phyloP scores from a whole-genome alignment of 2,329 filamentous ascomycete species.

The Sporothrix luriei region DNA sequence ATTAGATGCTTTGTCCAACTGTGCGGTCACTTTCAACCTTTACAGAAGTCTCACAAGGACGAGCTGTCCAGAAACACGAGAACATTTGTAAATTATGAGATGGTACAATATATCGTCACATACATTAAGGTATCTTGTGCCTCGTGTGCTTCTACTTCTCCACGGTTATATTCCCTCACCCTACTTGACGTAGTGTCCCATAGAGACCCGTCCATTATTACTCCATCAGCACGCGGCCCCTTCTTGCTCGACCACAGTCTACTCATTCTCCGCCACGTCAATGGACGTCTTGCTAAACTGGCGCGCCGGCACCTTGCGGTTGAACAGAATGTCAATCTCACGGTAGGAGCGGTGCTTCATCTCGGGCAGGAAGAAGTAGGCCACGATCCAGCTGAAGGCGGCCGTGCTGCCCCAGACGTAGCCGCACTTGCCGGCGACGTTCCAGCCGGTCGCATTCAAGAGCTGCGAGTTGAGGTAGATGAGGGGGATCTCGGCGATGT shows the following conservation, averaged over 20 bases:
- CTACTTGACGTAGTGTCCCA: no score
- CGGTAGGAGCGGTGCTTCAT: conserved; percentile 61
- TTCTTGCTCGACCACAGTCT: no score
- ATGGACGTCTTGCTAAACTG: conserved; percentile 59
- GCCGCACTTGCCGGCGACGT: conserved; percentile 59
- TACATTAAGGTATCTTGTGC: no score
- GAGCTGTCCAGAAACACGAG: no score
- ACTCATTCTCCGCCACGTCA: conserved; percentile 65
- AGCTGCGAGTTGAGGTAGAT: conserved; percentile 42
- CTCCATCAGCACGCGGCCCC: no score
- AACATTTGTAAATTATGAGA: no score
- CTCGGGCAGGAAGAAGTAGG: conserved; percentile 57
- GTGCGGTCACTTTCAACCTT: no score
- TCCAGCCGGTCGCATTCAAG: conserved; percentile 45
- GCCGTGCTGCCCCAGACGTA: conserved; percentile 63
- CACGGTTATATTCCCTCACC: no score
- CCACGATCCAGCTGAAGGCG: conserved; percentile 55
- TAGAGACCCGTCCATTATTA: no score
- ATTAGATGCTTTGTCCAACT: not conserved
- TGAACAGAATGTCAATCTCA: conserved; percentile 64
- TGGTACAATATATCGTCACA: no score
- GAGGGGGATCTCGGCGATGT: conserved; percentile 12
- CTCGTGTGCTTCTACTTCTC: no score
- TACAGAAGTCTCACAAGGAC: no score
- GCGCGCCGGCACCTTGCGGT: conserved; percentile 56